phyloP scores from a whole-genome alignment of 2,329 filamentous ascomycete genomes.

The Rugonectria rugulosa region DNA sequence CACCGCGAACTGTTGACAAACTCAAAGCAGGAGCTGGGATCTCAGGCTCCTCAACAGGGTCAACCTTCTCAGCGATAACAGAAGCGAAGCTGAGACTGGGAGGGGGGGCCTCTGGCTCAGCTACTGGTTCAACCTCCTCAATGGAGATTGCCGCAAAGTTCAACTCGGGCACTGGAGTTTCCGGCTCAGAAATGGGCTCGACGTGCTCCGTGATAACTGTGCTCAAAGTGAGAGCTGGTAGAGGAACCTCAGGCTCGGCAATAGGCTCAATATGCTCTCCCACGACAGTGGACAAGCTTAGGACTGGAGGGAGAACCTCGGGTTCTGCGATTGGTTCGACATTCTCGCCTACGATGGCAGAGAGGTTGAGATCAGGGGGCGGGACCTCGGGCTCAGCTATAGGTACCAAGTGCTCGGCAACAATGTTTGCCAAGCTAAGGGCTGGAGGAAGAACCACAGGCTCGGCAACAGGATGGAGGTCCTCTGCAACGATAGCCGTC shows the following conservation, averaged over 20 bases:
- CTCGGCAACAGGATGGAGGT: slow-evolving; percentile 40
- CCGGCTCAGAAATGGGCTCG: slow-evolving; percentile 26
- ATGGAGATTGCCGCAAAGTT: neutral
- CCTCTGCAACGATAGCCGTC: slow-evolving; percentile 36
- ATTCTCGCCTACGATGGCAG: slow-evolving; percentile 35
- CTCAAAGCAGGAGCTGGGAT: slow-evolving; percentile 10
- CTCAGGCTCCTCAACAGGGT: slow-evolving; percentile 26
- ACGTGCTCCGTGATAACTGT: slow-evolving; percentile 43
- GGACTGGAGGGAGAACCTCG: slow-evolving; percentile 32
- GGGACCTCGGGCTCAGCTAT: slow-evolving; percentile 37
- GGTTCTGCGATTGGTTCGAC: slow-evolving; percentile 41
- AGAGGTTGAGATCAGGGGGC: slow-evolving; percentile 37
- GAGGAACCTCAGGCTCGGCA: slow-evolving; percentile 6
- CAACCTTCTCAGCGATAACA: slow-evolving; percentile 8
- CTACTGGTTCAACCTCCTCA: slow-evolving; percentile 28
- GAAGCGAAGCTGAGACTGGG: neutral
- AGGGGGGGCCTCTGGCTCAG: slow-evolving; percentile 5
- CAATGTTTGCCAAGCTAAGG: slow-evolving; percentile 37
- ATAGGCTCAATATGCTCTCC: slow-evolving; percentile 33
- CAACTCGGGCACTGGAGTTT: neutral
- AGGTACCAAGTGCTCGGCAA: slow-evolving; percentile 39
- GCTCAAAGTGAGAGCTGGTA: slow-evolving; percentile 41
- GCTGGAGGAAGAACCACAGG: slow-evolving; percentile 32
- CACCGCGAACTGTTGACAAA: slow-evolving; percentile 32
- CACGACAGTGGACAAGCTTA: slow-evolving; percentile 39